Conservation (phyloP, 2,329 filamentous ascomycete genomes). For the Aspergillus novoparasiticus region DNA sequence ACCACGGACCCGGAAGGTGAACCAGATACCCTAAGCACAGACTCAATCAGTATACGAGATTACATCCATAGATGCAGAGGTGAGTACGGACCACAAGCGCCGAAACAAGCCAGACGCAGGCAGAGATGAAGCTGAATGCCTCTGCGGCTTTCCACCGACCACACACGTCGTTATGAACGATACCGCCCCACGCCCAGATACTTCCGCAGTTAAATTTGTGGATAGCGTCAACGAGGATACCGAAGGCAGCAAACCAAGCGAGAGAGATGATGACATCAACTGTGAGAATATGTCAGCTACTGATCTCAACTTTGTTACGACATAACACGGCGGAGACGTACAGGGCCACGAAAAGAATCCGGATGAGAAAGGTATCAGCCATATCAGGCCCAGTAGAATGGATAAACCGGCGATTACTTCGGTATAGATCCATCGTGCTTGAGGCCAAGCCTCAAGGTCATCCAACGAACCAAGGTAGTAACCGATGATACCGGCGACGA, state of each 20-base stretch:
- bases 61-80: neutral
- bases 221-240: slow-evolving; percentile 63
- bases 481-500: slow-evolving; percentile 69
- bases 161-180: slow-evolving; percentile 58
- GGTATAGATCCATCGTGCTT: slow-evolving; percentile 73
- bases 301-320: neutral
- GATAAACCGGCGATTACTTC: slow-evolving; percentile 70
- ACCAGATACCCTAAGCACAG: slow-evolving; percentile 35
- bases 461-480: slow-evolving; percentile 61
- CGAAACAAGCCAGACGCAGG: slow-evolving; percentile 70
- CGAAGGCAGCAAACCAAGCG: slow-evolving; percentile 71
- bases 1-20: slow-evolving; percentile 34
- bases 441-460: slow-evolving; percentile 54
- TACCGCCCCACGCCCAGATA: slow-evolving; percentile 62
- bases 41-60: neutral
- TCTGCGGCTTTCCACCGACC: slow-evolving; percentile 70
- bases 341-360: slow-evolving; percentile 69
- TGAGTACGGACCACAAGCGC: slow-evolving; percentile 53
- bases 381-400: slow-evolving; percentile 69
- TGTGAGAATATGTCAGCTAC: slow-evolving; percentile 18
- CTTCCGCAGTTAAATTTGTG: slow-evolving; percentile 56
- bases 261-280: slow-evolving; percentile 69
- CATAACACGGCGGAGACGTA: slow-evolving; percentile 24
- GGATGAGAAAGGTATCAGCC: slow-evolving; percentile 70
- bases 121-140: slow-evolving; percentile 72